Evolutionary conservation across 106 monocot species (phyloP), one percentile per base, ranked within the genome.

Genomic region (Alisma plantagoaquatica): DNA sequence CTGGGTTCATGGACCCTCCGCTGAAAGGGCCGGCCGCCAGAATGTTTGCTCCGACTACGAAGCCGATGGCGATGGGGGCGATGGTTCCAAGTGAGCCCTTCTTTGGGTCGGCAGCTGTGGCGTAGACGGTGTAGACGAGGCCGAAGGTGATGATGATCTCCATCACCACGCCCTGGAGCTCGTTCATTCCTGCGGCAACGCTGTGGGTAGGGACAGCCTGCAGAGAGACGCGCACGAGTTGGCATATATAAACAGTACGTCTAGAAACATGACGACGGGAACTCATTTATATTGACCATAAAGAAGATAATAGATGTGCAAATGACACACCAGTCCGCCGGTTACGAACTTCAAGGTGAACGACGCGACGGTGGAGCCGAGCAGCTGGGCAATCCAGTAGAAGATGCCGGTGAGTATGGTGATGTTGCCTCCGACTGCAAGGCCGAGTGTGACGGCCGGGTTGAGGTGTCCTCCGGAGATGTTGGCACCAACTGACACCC

Each of bases 11-110:
- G 27, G 78, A 82, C 0, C 77, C 80, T 4, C 85, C 88, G 56
- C 73, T 70, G 66, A 88, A 88, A 0, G 88, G 79, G 3, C 88
- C 88, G 25, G 83, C 88, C 30, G 76, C 79, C n/a, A 89, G 70
- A 52, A 89, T 89, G 69, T 89, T 89, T 27, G 83, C 88, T 2
- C 83, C 83, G 18, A 89, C 88, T 33, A 89, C 74, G 63, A 89
- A 73, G 10, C 83, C 88, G 51, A 89, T 89, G 20, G 88, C 88
- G 56, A 89, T 76, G n/a, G 88, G 88, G 3, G 88, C 88, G 33
- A 89, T 79, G 49, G 79, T 79, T 24, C 88, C 83, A n/a, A 89
- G 73, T 2, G 78, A 60, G 16, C 86, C 86, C 35, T 38, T 38
- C 35, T 38, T 38, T 14, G 35, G 35, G 14, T 38, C 35, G 35